Evolutionary conservation across 257 asterid genomes (phyloP), one percentile per base, ranked within the genome.

Genomic region (Fraxinus anomala): DNA sequence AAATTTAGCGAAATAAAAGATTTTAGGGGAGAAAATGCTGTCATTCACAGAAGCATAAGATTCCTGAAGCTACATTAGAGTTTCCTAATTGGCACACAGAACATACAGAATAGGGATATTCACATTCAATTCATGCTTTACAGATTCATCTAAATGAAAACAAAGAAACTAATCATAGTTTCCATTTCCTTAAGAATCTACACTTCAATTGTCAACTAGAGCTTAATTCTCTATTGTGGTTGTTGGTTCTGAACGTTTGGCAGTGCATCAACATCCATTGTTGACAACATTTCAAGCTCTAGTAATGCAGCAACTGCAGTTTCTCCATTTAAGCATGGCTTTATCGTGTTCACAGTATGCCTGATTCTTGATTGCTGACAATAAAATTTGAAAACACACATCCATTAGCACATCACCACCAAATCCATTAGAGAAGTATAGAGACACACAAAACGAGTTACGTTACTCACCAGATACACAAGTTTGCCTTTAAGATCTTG

Each of bases 211-310:
- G 83, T 81, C 87, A 85, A 51, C 81, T 79, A 78, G 63, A 31
- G 65, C 76, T 79, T 74, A 72, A 83, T 67, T 42, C 77, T 65
- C 49, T 72, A 36, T 21, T n/a, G 78, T 1, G 76, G 74, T 66
- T 26, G 82, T 40, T 30, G 81, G 79, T 17, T 36, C 56, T 72
- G 82, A 36, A 42, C 76, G n/a, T 49, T 76, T 0, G 80, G 33
- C 2, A 84, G 74, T 42, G 78, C 44, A 30, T 19, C 49, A 8
- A 70, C 71, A 6, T 56, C 85, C 74, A 37, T 33, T 19, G 56
- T 67, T 24, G 91, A 92, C 17, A 82, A 77, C 82, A 82, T 77
- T 82, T 94, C 97, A 31, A 92, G 90, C 82, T 92, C 94, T 44
- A 85, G 87, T 74, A 91, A 30, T 14, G 92, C 94, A 42, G 37